phyloP scores from a whole-genome alignment of 805 yeast species.

The Candida namnaoensis region DNA sequence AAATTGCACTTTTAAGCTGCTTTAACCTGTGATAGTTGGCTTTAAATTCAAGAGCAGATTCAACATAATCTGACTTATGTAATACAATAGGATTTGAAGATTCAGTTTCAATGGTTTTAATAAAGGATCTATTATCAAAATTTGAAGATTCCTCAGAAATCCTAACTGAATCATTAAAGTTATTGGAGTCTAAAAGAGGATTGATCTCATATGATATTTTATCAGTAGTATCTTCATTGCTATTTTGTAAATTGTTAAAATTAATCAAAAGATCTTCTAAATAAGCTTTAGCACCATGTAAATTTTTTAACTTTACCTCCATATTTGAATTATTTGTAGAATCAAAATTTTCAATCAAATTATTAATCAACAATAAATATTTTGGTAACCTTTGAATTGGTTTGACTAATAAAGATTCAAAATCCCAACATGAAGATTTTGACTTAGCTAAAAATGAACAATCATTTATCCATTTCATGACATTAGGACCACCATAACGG shows the following conservation, averaged over 20 bases:
- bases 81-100: too few relatives aligned
- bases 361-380: conserved; percentile 10
- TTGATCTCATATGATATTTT: too few relatives aligned
- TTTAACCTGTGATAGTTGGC: conserved; percentile 10
- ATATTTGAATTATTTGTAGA: neutral
- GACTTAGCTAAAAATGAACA: conserved; percentile 19
- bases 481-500: conserved; percentile 10
- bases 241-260: neutral
- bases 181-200: too few relatives aligned
- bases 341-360: conserved; percentile 6
- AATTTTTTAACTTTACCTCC: conserved; percentile 4
- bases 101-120: too few relatives aligned
- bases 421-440: conserved; percentile 15
- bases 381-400: conserved; percentile 24
- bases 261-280: conserved; percentile 8
- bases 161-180: too few relatives aligned
- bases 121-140: too few relatives aligned
- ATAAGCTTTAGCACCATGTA: conserved; percentile 10
- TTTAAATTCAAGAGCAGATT: conserved; percentile 9
- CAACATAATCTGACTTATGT: neutral
- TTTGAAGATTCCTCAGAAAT: too few relatives aligned
- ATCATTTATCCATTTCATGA: conserved; percentile 24
- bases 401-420: conserved; percentile 21
- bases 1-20: conserved; percentile 12
- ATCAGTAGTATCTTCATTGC: too few relatives aligned